Percentiles rank a stretch among this genome's conserved stretches.
Conservation (phyloP, 164 flowering plant species). For the Stephania japonica region DNA sequence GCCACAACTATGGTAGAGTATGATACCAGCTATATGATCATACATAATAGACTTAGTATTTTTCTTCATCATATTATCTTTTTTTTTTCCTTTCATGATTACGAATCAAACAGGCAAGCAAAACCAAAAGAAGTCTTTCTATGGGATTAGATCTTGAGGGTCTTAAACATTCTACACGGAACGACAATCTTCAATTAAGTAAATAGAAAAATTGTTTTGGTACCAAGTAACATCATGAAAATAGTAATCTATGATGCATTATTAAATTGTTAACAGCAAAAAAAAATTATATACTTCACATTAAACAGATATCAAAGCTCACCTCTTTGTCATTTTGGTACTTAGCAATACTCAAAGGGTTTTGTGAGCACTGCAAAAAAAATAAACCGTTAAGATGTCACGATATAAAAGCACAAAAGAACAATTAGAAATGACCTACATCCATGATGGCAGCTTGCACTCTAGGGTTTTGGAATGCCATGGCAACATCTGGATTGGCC, state of each 20-base stretch:
- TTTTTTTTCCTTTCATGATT: no score
- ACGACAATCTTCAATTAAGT: background rate
- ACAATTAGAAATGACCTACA: slow-evolving; percentile 36
- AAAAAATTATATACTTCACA: background rate
- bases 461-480: slow-evolving; percentile 98
- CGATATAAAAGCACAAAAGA: background rate
- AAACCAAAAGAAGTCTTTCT: background rate
- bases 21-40: no score
- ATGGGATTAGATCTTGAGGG: background rate
- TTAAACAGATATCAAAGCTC: slow-evolving; percentile 6
- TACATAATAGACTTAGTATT: no score
- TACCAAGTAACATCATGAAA: background rate
- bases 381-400: slow-evolving; percentile 10
- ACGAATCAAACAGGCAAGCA: background rate
- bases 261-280: background rate
- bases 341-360: slow-evolving; percentile 74
- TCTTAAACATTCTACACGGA: background rate
- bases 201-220: background rate
- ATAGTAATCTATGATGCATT: background rate
- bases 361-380: slow-evolving; percentile 82
- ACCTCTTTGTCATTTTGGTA: slow-evolving; percentile 99
- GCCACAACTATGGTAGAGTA: no score
- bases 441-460: slow-evolving; percentile 97
- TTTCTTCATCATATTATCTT: no score
- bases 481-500: slow-evolving; percentile 95